Evolutionary conservation across 1,284 basidiomycete genomes (phyloP).

Genomic region (Caloboletus firmus): DNA sequence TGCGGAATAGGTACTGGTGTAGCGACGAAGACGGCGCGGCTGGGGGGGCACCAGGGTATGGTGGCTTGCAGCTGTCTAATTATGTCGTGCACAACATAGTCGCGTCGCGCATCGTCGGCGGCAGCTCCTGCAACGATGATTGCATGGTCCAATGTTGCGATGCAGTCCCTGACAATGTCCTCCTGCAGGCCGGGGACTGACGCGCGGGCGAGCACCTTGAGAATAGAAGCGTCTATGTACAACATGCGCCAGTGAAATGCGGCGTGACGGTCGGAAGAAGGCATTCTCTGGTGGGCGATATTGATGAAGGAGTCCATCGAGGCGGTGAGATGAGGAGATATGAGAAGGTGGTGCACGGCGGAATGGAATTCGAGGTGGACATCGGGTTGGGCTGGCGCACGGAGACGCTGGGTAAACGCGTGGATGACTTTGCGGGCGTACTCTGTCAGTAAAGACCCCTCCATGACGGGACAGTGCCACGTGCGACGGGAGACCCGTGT

Average conservation of each 20-base stretch:
- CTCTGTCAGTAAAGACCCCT: not conserved
- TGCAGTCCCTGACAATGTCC: constrained; percentile 32
- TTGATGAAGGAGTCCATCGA: constrained; percentile 34
- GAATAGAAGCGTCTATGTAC: constrained; percentile 65
- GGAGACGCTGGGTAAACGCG: not conserved
- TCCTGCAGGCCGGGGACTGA: constrained; percentile 32
- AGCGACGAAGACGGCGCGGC: constrained; percentile 19
- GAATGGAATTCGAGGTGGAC: constrained; percentile 10
- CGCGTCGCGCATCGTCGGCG: constrained; percentile 59
- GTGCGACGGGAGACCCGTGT: constrained; percentile 18
- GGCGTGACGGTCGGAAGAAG: constrained; percentile 23
- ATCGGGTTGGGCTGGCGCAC: not conserved
- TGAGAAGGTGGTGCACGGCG: constrained; percentile 11
- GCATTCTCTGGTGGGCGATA: constrained; percentile 40
- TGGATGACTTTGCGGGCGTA: constrained; percentile 22
- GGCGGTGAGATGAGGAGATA: not conserved
- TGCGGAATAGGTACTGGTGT: constrained; percentile 12
- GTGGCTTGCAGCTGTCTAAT: constrained; percentile 51
- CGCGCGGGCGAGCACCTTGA: constrained; percentile 48
- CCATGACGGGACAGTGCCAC: constrained; percentile 7
- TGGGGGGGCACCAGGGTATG: constrained; percentile 10
- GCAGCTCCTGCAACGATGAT: constrained; percentile 81
- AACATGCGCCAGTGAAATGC: constrained; percentile 52
- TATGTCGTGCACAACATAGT: constrained; percentile 54
- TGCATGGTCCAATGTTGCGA: constrained; percentile 71